Evolutionary conservation across 768 basidiomycete genomes (phyloP).

Genomic region (Lyophyllum semitale): DNA sequence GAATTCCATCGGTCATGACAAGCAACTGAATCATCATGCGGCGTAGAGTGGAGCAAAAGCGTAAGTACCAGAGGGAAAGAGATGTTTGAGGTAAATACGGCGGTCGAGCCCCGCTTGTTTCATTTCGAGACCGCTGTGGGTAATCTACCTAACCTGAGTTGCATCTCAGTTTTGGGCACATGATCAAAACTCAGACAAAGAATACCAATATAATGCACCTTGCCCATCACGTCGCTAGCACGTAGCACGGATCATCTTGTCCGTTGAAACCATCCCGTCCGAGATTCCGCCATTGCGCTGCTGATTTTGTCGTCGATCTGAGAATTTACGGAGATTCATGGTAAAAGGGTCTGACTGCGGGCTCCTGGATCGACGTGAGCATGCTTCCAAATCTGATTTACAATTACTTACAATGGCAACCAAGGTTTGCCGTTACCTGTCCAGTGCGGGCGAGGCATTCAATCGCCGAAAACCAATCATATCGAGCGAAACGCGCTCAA

Average conservation of each 20-base stretch:
- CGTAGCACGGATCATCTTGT: not conserved
- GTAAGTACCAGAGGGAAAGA: no score
- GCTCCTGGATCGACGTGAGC: not conserved
- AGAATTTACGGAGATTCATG: no score
- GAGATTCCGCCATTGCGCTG: not conserved
- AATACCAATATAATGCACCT: not conserved
- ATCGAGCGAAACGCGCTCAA: no score
- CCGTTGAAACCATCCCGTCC: not conserved
- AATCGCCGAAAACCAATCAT: slow-evolving; percentile 15
- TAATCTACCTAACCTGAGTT: not conserved
- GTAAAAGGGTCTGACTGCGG: slow-evolving; percentile 17
- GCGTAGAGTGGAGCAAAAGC: no score
- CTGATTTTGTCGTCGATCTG: not conserved
- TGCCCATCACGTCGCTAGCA: not conserved
- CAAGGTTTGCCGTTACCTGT: slow-evolving; percentile 4
- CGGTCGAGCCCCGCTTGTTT: no score
- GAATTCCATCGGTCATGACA: no score
- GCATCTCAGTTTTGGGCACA: no score
- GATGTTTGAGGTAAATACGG: not conserved
- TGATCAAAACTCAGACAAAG: no score
- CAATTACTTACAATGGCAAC: slow-evolving; percentile 12
- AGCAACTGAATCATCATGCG: no score
- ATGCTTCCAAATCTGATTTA: not conserved
- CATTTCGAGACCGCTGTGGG: no score
- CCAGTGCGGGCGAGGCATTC: slow-evolving; percentile 7